These are phyloP conservation scores for Yarrowia galli DNA, from an alignment of 1,139 yeast species.

Conservation along the genomic window DNA sequence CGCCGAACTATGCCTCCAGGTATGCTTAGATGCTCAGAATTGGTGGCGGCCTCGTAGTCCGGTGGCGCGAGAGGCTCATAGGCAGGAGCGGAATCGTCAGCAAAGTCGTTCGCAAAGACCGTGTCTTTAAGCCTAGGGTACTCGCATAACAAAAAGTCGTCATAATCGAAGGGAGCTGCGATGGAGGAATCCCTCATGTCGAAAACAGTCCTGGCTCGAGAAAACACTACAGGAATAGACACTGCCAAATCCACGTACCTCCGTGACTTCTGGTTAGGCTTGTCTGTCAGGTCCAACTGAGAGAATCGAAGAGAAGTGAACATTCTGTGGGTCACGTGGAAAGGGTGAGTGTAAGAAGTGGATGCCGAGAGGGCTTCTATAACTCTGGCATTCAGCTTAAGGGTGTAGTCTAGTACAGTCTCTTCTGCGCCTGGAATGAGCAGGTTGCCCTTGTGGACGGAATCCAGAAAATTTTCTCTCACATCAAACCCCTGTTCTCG, in stretches of 20 bases:
- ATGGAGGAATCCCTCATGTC: no score
- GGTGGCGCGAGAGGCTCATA: neutral
- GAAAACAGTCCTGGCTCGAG: neutral
- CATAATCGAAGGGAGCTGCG: neutral
- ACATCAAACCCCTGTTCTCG: neutral
- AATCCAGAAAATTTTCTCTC: neutral
- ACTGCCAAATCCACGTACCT: neutral
- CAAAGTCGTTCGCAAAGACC: neutral
- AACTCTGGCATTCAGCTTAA: neutral
- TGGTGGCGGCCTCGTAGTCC: neutral
- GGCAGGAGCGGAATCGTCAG: neutral
- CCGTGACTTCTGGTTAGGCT: neutral
- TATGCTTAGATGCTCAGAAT: no score
- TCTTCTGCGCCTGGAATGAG: neutral
- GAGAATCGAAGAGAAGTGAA: neutral
- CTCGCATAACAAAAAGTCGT: slow-evolving; percentile 4
- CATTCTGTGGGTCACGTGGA: neutral
- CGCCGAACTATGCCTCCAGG: no score
- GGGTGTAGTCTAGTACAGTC: neutral
- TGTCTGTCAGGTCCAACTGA: neutral
- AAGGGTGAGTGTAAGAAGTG: neutral
- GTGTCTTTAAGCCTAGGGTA: neutral
- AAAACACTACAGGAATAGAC: neutral
- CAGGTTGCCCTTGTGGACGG: neutral
- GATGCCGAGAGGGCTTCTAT: neutral